phyloP scores from a whole-genome alignment of 352 stramenopile species.

The Pythium apleroticum region DNA sequence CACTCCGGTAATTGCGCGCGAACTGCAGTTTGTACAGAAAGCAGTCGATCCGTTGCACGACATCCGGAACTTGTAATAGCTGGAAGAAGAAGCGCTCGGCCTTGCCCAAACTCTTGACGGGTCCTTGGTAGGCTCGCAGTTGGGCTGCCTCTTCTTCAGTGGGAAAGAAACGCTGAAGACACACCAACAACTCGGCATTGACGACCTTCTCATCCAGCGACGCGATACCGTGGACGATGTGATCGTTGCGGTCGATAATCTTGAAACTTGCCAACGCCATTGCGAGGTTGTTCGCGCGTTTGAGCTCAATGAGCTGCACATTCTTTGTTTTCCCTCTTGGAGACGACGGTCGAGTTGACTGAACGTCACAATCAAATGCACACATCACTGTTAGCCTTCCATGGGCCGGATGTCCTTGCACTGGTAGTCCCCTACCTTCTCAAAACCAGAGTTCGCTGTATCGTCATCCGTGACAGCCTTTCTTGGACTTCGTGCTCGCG shows the following conservation, averaged over 20 bases:
- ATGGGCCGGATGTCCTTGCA: too few relatives aligned
- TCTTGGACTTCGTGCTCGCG: slow-evolving; percentile 37
- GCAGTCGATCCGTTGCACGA: slow-evolving; percentile 66
- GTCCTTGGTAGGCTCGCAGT: slow-evolving; percentile 45
- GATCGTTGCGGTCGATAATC: slow-evolving; percentile 64
- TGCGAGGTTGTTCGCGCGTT: slow-evolving; percentile 78
- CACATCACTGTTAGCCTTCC: too few relatives aligned
- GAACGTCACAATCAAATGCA: too few relatives aligned
- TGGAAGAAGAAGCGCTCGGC: slow-evolving; percentile 73
- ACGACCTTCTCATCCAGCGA: slow-evolving; percentile 59
- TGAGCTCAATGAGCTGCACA: slow-evolving; percentile 75
- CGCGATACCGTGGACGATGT: slow-evolving; percentile 59
- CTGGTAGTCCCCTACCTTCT: slow-evolving; percentile 46
- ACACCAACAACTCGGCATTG: slow-evolving; percentile 59
- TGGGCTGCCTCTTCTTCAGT: slow-evolving; percentile 57
- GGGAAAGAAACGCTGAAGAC: slow-evolving; percentile 76
- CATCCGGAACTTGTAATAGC: slow-evolving; percentile 56
- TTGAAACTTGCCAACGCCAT: slow-evolving; percentile 78
- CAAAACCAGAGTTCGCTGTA: slow-evolving; percentile 40
- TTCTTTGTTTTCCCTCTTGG: slow-evolving; percentile 72
- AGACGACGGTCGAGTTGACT: slow-evolving; percentile 54
- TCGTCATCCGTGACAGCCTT: slow-evolving; percentile 22
- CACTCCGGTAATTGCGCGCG: slow-evolving; percentile 34
- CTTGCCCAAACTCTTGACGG: slow-evolving; percentile 52
- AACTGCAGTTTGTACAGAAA: slow-evolving; percentile 83